These are phyloP conservation scores for Pseudogymnoascus sp. DNA, from an alignment of 2,329 filamentous ascomycete species.

Conservation along the genomic window DNA sequence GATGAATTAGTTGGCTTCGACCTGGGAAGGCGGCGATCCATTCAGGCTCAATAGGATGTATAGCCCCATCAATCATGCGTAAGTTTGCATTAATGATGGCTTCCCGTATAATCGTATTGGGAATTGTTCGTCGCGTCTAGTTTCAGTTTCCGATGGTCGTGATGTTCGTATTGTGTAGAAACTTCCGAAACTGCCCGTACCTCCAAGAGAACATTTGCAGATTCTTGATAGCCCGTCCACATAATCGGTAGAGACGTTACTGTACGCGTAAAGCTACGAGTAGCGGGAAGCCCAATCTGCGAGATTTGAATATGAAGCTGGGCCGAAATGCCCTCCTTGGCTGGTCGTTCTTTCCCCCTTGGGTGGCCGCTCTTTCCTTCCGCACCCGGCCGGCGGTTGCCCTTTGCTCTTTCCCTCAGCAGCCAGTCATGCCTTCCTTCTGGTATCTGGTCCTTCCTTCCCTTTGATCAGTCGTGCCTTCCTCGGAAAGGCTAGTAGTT, in stretches of 20 bases:
- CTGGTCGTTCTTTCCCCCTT: neutral
- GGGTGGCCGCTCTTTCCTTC: neutral
- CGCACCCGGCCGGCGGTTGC: neutral
- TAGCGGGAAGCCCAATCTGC: neutral
- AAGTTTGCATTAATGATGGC: constrained; percentile 4
- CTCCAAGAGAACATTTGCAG: neutral
- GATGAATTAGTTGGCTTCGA: neutral
- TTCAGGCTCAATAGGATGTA: neutral
- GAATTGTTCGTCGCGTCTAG: neutral
- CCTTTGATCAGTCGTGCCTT: neutral
- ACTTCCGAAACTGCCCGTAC: neutral
- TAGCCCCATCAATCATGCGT: neutral
- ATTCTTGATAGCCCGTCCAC: neutral
- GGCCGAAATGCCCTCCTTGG: neutral
- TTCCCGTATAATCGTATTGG: neutral
- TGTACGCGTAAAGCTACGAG: neutral
- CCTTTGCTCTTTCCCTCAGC: neutral
- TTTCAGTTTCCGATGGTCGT: neutral
- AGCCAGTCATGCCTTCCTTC: neutral
- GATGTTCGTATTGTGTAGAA: neutral
- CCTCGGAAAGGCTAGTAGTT: neutral
- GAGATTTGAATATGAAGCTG: neutral
- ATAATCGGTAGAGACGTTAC: neutral
- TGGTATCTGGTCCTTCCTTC: neutral
- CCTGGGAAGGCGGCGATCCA: neutral